Evolutionary conservation across 495 filamentous ascomycete genomes (phyloP).

Genomic region (Daldinia caldariorum): DNA sequence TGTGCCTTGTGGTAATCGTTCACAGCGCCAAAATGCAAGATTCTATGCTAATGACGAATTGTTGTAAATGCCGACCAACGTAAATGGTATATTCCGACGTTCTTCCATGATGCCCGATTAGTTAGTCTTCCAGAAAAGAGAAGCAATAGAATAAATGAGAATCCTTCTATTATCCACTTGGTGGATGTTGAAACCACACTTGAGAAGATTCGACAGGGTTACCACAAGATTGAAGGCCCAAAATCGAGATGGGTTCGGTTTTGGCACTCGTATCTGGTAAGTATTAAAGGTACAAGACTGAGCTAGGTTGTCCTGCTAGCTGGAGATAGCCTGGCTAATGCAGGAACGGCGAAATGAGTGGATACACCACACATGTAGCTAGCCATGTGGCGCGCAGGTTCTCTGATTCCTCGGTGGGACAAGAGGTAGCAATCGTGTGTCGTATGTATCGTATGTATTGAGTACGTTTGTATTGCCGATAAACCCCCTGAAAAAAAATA

Average conservation of each 20-base stretch:
- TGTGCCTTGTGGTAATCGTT: constrained; percentile 24
- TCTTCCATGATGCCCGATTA: constrained; percentile 5
- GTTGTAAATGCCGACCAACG: constrained; percentile 8
- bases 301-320: too few species aligned
- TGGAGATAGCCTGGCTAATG: constrained; percentile 42
- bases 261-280: constrained; percentile 28
- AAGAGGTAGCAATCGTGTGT: constrained; percentile 17
- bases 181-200: constrained; percentile 6
- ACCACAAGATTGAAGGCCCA: constrained; percentile 6
- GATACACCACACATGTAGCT: constrained; percentile 31
- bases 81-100: constrained; percentile 1
- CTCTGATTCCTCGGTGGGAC: constrained; percentile 23
- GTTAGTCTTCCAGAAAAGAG: constrained; percentile 2
- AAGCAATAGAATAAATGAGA: neutral
- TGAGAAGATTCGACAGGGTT: constrained; percentile 10
- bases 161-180: constrained; percentile 1
- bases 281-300: constrained; percentile 21
- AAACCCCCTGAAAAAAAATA: constrained; percentile 29
- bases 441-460: constrained; percentile 34
- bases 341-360: constrained; percentile 34
- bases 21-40: constrained; percentile 11
- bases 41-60: constrained; percentile 11
- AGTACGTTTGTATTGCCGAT: constrained; percentile 11
- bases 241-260: constrained; percentile 25
- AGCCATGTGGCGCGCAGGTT: constrained; percentile 38